Conservation (phyloP, 495 filamentous ascomycete genomes). For the Tirmania nivea region DNA sequence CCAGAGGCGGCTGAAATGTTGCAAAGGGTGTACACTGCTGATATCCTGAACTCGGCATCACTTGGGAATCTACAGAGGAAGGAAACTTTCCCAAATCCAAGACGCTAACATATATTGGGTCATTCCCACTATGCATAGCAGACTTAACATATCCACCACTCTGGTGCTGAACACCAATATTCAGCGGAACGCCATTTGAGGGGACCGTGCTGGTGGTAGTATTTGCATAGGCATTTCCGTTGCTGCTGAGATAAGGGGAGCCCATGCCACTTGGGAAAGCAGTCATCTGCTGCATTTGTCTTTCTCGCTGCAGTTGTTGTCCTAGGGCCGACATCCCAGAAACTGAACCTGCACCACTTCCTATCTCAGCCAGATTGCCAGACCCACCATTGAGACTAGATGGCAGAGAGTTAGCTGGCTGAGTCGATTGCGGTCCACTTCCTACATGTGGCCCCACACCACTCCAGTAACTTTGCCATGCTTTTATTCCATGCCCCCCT, state of each 20-base stretch:
- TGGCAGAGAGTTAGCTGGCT: not conserved
- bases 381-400: not conserved
- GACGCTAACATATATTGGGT: constrained; percentile 65
- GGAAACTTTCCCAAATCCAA: constrained; percentile 48
- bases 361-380: not conserved
- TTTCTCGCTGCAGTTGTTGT: not conserved
- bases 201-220: not conserved
- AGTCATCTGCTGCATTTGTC: not conserved
- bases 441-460: not conserved
- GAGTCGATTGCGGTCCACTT: not conserved
- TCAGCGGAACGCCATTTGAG: not conserved
- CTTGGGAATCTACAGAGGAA: constrained; percentile 16
- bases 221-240: not conserved
- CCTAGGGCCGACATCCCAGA: not conserved
- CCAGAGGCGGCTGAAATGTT: constrained; percentile 59
- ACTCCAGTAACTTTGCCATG: constrained; percentile 79
- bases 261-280: not conserved
- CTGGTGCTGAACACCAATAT: not conserved
- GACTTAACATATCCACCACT: not conserved
- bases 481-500: constrained; percentile 63
- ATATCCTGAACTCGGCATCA: not conserved
- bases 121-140: constrained; percentile 21
- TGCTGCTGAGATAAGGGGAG: not conserved
- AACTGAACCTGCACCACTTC: not conserved
- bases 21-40: constrained; percentile 32